Conservation (phyloP, 768 basidiomycete genomes). For the Hydnomerulius pinastri region DNA sequence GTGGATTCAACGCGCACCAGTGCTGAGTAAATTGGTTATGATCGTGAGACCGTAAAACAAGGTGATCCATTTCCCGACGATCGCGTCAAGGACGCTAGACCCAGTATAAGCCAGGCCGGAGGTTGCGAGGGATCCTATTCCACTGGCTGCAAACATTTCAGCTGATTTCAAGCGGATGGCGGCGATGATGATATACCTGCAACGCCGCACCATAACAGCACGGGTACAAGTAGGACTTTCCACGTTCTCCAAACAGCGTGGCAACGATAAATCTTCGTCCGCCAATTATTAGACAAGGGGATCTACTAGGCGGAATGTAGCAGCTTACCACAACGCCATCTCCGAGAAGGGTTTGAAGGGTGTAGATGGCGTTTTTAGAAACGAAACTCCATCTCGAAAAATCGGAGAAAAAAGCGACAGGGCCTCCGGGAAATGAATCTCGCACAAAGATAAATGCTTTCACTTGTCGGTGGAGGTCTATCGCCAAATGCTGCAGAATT, state of each 20-base stretch:
- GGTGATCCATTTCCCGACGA: constrained; percentile 35
- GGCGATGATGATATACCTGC: constrained; percentile 27
- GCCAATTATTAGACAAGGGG: background rate
- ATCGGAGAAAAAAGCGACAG: constrained; percentile 27
- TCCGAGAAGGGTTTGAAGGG: constrained; percentile 30
- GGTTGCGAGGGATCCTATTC: too few relatives aligned
- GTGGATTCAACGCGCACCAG: constrained; percentile 32
- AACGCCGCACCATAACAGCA: constrained; percentile 30
- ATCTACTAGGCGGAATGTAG: too few relatives aligned
- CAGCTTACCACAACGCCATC: constrained; percentile 32
- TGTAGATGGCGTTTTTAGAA: constrained; percentile 24
- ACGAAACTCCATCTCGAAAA: constrained; percentile 30
- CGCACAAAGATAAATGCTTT: too few relatives aligned
- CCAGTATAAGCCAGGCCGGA: constrained; percentile 20
- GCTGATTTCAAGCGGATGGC: too few relatives aligned
- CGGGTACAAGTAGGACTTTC: constrained; percentile 28
- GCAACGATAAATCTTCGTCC: constrained; percentile 26
- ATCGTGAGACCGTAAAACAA: constrained; percentile 35
- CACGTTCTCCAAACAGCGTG: constrained; percentile 35
- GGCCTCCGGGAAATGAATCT: constrained; percentile 17
- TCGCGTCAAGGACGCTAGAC: constrained; percentile 28
- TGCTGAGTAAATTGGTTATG: constrained; percentile 33
- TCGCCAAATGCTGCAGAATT: too few relatives aligned
- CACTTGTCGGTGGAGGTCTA: too few relatives aligned
- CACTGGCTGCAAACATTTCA: constrained; percentile 8